Base-by-base conservation (phyloP, 2,329 filamentous ascomycete species). In the Colletotrichum falcatum region DNA sequence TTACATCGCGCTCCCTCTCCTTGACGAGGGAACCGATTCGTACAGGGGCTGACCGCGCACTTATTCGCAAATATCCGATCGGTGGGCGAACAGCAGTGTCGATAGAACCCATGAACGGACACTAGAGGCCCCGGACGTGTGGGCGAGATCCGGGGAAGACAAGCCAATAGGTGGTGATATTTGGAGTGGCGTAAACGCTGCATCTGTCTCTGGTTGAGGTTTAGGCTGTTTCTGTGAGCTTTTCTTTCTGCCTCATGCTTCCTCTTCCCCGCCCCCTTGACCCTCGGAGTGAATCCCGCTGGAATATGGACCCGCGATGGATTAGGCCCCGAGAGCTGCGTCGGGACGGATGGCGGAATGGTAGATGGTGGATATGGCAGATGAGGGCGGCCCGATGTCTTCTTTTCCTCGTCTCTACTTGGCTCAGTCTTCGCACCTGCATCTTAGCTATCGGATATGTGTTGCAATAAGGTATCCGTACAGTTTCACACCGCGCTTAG, bases 141-240 rank as follows among this genome's bases (percentile, higher is more conserved):
- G 58, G 67, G 51, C 44, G 28, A 70, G 66, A 70, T 70, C 56
- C 46, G 64, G 64, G 64, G 64, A 70, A 67, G 53, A 42, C 46
- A 33, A 53, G 51, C 67, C 63, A 66, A 66, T 66, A 35, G 42
- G 63, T 6, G 49, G 28, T 39, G 64, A n/a, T n/a, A n/a, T 58
- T 56, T 12, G 28, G n/a, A 46, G 55, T 59, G 44, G 67, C 35
- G 53, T 54, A 62, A 54, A 30, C 35, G 51, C 67, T 70, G 64
- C 64, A 48, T 37, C 14, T 51, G 44, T 30, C 46, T 61, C 67
- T 59, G 35, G 12, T 61, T 54, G 64, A 54, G 58, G 67, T 51
- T 67, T 63, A 62, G 64, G n/a, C 30, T 35, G 23, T 26, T 4
- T 60, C 33, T 56, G 63, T 33, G 39, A n/a, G 12, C 12, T 14